phyloP scores from a whole-genome alignment of 805 yeast genomes.

The Ogataea methanolica region DNA sequence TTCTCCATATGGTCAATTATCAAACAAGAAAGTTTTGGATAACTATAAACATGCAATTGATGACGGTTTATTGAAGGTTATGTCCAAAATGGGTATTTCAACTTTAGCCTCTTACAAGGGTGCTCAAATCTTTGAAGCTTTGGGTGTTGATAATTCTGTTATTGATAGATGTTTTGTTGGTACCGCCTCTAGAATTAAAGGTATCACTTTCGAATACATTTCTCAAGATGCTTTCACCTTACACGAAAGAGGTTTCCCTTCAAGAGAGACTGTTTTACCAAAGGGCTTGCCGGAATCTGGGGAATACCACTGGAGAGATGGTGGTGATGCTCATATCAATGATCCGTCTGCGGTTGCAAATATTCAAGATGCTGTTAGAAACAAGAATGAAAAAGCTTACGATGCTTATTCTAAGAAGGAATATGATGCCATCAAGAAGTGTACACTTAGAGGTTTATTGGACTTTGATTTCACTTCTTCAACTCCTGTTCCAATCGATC shows the following conservation, averaged over 20 bases:
- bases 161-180: slow-evolving; percentile 95
- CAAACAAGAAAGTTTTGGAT: slow-evolving; percentile 56
- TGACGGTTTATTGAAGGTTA: slow-evolving; percentile 90
- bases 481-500: slow-evolving; percentile 84
- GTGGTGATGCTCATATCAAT: slow-evolving; percentile 93
- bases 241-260: slow-evolving; percentile 90
- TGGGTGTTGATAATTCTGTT: slow-evolving; percentile 93
- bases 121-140: slow-evolving; percentile 96
- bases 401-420: slow-evolving; percentile 87
- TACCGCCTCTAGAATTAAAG: slow-evolving; percentile 94
- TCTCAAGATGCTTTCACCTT: slow-evolving; percentile 95
- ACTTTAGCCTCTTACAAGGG: slow-evolving; percentile 98
- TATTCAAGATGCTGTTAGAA: slow-evolving; percentile 96
- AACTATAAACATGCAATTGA: slow-evolving; percentile 85
- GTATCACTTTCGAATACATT: slow-evolving; percentile 90
- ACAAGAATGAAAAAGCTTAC: slow-evolving; percentile 91
- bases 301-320: slow-evolving; percentile 98
- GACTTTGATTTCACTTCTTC: slow-evolving; percentile 80
- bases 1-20: slow-evolving; percentile 33
- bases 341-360: slow-evolving; percentile 94
- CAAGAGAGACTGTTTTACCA: slow-evolving; percentile 65
- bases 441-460: slow-evolving; percentile 90
- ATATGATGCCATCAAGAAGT: slow-evolving; percentile 83
- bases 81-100: slow-evolving; percentile 99
- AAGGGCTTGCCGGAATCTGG: slow-evolving; percentile 87